Conservation (phyloP, 1,139 yeast genomes). For the Meyerozyma guilliermondii region DNA sequence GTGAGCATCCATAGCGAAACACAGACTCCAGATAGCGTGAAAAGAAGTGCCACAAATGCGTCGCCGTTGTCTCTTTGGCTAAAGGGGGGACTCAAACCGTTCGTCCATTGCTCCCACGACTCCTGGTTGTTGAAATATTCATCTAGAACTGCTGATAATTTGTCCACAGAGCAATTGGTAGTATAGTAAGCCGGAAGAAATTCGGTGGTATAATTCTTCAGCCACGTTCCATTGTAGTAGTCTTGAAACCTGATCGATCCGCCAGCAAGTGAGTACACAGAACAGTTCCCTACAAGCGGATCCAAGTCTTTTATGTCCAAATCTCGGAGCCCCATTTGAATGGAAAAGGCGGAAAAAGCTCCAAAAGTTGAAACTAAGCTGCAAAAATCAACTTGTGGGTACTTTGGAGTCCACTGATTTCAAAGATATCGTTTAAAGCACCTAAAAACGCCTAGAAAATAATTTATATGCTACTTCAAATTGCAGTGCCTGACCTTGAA, state of each 20-base stretch:
- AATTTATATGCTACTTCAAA: too few relatives aligned
- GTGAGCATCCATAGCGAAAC: conserved; percentile 52
- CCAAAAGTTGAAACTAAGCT: too few relatives aligned
- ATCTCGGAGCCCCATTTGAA: too few relatives aligned
- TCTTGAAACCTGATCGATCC: conserved; percentile 22
- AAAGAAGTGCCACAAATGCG: conserved; percentile 40
- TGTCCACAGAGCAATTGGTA: conserved; percentile 35
- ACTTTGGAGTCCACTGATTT: too few relatives aligned
- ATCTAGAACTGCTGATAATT: conserved; percentile 9
- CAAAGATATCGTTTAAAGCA: too few relatives aligned
- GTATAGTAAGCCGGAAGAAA: conserved; percentile 38
- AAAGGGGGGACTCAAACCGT: conserved; percentile 14
- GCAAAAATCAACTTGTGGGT: too few relatives aligned
- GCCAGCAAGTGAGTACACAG: conserved; percentile 31
- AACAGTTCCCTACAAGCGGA: conserved; percentile 26
- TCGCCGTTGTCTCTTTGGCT: conserved; percentile 34
- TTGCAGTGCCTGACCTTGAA: too few relatives aligned
- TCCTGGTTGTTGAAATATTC: conserved; percentile 4
- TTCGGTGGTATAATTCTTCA: conserved; percentile 9
- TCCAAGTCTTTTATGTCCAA: conserved; percentile 17
- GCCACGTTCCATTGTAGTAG: conserved; percentile 14
- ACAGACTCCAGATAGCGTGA: conserved; percentile 38
- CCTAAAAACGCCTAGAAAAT: too few relatives aligned
- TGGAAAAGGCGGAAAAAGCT: conserved; percentile 14
- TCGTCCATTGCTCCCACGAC: background rate